Evolutionary conservation across 139 green algal genomes (phyloP).

Genomic region (Coccomyxa sp.): DNA sequence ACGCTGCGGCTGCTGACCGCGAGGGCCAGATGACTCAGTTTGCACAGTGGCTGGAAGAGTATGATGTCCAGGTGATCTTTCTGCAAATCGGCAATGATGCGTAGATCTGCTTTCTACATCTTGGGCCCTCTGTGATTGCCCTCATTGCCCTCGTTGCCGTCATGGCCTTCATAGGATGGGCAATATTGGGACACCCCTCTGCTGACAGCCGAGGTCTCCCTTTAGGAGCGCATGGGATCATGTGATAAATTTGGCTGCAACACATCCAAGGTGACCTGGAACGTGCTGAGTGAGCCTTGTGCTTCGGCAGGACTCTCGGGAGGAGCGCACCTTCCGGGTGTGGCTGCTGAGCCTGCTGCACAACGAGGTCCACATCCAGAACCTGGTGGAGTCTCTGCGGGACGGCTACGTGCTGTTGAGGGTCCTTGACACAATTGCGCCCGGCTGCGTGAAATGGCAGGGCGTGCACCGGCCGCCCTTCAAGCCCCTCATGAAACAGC

Average conservation of each 20-base stretch:
- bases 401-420: constrained; percentile 34
- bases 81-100: background rate
- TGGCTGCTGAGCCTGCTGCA: constrained; percentile 28
- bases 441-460: constrained; percentile 34
- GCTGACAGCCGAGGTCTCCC: too few relatives aligned
- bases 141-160: background rate
- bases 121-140: background rate
- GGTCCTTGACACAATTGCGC: constrained; percentile 34
- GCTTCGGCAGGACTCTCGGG: constrained; percentile 8
- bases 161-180: background rate
- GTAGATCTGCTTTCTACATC: background rate
- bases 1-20: background rate
- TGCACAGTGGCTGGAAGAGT: constrained; percentile 13
- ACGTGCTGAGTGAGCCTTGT: too few relatives aligned
- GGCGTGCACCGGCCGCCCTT: constrained; percentile 28
- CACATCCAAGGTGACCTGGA: too few relatives aligned
- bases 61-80: constrained; percentile 4
- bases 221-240: too few relatives aligned
- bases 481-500: constrained; percentile 18
- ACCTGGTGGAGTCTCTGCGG: constrained; percentile 27
- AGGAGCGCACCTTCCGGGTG: constrained; percentile 27
- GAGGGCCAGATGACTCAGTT: constrained; percentile 12
- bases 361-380: background rate
- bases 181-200: background rate
- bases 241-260: too few relatives aligned